These are phyloP conservation scores for Teunomyces lycoperdinae DNA, from an alignment of 805 yeast genomes.

Conservation along the genomic window DNA sequence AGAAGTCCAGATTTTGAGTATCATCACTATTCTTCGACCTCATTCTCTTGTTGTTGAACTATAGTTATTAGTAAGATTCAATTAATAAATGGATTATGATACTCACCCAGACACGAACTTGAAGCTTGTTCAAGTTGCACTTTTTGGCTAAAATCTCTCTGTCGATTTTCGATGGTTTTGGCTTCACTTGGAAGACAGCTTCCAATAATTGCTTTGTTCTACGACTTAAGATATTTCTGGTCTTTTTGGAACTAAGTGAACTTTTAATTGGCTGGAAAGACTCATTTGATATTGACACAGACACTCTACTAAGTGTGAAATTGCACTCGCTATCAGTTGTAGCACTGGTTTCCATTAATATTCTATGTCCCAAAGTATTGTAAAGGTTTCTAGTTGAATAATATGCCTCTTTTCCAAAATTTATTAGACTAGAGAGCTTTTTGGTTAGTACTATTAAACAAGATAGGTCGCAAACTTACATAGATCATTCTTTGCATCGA, in stretches of 20 bases:
- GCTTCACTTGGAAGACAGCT: slow-evolving; percentile 10
- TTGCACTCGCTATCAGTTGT: neutral
- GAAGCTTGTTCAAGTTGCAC: slow-evolving; percentile 23
- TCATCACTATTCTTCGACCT: slow-evolving; percentile 13
- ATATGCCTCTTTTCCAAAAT: neutral
- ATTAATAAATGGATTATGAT: neutral
- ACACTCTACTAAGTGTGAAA: neutral
- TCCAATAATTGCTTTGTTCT: slow-evolving; percentile 12
- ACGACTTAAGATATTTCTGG: neutral
- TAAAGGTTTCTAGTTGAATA: neutral
- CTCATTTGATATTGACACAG: neutral
- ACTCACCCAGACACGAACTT: slow-evolving; percentile 35
- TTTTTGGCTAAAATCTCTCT: slow-evolving; percentile 24
- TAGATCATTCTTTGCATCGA: slow-evolving; percentile 4
- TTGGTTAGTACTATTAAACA: neutral
- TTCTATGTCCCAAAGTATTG: neutral
- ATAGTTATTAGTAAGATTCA: slow-evolving; percentile 7
- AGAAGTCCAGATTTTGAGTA: neutral
- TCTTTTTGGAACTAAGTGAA: neutral
- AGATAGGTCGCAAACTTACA: neutral
- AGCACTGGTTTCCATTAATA: neutral
- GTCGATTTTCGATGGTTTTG: slow-evolving; percentile 25
- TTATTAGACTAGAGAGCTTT: neutral
- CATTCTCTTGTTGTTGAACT: slow-evolving; percentile 31
- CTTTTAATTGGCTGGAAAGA: neutral